A percentile compares a stretch with the other conserved stretches of the same genome.
Evolutionary conservation across 129 eudicot genomes (phyloP).

Genomic region (Logfia minima): DNA sequence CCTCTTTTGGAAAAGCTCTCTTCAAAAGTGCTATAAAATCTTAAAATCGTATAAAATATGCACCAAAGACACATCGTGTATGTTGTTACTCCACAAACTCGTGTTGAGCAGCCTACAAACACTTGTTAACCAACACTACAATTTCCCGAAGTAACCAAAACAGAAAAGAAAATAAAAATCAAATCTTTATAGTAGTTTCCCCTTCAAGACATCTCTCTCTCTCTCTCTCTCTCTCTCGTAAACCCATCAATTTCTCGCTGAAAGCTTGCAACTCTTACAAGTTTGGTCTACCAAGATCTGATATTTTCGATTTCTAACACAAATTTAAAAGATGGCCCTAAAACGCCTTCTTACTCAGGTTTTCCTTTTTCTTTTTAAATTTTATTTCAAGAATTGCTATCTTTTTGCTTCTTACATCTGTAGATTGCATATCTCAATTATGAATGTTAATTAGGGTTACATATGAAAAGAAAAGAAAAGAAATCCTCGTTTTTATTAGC

Average conservation of each 20-base stretch:
- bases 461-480: neutral
- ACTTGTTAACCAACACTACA: too few relatives aligned
- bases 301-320: constrained; percentile 17
- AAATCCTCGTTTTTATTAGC: constrained; percentile 24
- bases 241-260: neutral
- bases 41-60: too few relatives aligned
- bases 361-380: neutral
- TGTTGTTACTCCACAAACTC: too few relatives aligned
- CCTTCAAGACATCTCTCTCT: neutral
- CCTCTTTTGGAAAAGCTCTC: neutral
- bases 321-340: constrained; percentile 31
- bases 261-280: neutral
- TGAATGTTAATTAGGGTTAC: constrained; percentile 4
- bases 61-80: too few relatives aligned
- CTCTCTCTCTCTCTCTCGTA: neutral
- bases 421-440: constrained; percentile 1
- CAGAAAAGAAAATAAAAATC: too few relatives aligned
- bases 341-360: constrained; percentile 42
- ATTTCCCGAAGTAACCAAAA: too few relatives aligned
- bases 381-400: constrained; percentile 7
- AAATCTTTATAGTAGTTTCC: too few relatives aligned
- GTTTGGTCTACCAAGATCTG: constrained; percentile 16
- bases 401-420: neutral
- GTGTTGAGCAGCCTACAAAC: too few relatives aligned
- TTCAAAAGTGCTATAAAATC: too few relatives aligned